Conservation (phyloP, 345 rosid genomes). For the Pugionium dolabratum region DNA sequence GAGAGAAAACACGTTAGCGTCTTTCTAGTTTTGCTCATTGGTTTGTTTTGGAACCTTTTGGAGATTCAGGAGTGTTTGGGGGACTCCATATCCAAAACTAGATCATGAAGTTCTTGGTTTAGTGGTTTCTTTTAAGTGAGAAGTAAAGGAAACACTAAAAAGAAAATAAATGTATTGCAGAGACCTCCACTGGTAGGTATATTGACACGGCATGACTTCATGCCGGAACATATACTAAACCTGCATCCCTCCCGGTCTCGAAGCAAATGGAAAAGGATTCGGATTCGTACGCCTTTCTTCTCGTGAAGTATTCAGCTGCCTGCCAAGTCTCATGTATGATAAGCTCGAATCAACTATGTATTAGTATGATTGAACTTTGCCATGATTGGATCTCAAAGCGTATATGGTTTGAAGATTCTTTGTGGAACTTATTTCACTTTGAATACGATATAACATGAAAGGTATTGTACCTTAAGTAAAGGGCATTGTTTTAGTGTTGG, state of each 20-base stretch:
- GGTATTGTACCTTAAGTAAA: too few relatives aligned
- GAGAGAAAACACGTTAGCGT: conserved; percentile 8
- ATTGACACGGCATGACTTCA: conserved; percentile 91
- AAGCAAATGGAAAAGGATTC: conserved; percentile 76
- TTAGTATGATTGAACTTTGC: too few relatives aligned
- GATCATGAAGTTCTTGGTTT: conserved; percentile 3
- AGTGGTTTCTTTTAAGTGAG: neutral
- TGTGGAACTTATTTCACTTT: too few relatives aligned
- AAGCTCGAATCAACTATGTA: too few relatives aligned
- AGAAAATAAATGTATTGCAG: conserved; percentile 44
- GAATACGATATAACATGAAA: too few relatives aligned
- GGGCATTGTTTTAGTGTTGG: too few relatives aligned
- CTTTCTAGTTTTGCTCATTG: neutral
- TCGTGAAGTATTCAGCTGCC: conserved; percentile 20
- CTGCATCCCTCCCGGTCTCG: conserved; percentile 58
- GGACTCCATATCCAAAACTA: conserved; percentile 6
- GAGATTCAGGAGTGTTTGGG: neutral
- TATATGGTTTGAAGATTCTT: too few relatives aligned
- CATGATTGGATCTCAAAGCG: too few relatives aligned
- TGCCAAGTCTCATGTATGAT: too few relatives aligned
- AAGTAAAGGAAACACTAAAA: neutral
- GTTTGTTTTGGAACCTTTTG: conserved; percentile 6
- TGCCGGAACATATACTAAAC: conserved; percentile 76
- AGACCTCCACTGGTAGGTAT: conserved; percentile 79
- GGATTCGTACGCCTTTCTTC: conserved; percentile 53